phyloP scores from a whole-genome alignment of 2,329 filamentous ascomycete genomes.

The Fusarium sp. region DNA sequence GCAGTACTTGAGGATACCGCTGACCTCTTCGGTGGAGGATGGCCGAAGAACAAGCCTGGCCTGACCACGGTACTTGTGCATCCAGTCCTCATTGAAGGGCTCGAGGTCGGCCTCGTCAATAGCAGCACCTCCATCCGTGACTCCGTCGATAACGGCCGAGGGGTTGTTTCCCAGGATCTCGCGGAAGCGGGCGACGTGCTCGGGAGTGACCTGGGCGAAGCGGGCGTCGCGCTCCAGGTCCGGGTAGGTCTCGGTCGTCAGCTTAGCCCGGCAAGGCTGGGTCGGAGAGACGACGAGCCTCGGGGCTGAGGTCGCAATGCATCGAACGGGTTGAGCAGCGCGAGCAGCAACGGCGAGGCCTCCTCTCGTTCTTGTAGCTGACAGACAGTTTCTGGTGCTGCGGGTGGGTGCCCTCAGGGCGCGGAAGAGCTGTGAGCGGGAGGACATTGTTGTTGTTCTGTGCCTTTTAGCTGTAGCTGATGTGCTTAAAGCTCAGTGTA shows the following conservation, averaged over 20 bases:
- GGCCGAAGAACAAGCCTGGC: conserved; percentile 89
- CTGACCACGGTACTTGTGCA: conserved; percentile 97
- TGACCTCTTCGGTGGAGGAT: conserved; percentile 85
- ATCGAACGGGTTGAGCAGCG: conserved; percentile 26
- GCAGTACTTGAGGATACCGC: conserved; percentile 92
- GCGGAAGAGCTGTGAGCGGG: conserved; percentile 42
- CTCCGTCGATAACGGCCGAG: conserved; percentile 85
- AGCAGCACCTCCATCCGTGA: conserved; percentile 71
- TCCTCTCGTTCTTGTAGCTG: conserved; percentile 9
- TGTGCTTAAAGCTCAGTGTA: not conserved
- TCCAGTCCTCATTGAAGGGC: conserved; percentile 97
- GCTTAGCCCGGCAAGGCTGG: conserved; percentile 60
- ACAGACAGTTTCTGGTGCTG: conserved; percentile 28
- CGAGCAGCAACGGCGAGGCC: conserved; percentile 4
- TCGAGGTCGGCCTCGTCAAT: conserved; percentile 86
- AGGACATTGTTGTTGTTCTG: conserved; percentile 35
- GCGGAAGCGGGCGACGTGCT: conserved; percentile 88
- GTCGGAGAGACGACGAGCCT: conserved; percentile 45
- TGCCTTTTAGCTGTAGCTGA: not conserved
- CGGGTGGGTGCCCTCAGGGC: conserved; percentile 36
- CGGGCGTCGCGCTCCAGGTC: conserved; percentile 82
- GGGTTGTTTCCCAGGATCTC: conserved; percentile 78
- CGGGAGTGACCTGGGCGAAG: conserved; percentile 78
- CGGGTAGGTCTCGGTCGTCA: conserved; percentile 89
- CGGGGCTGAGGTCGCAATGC: conserved; percentile 47